Evolutionary conservation across 768 basidiomycete genomes (phyloP).

Genomic region (Leucogyrophana mollusca): DNA sequence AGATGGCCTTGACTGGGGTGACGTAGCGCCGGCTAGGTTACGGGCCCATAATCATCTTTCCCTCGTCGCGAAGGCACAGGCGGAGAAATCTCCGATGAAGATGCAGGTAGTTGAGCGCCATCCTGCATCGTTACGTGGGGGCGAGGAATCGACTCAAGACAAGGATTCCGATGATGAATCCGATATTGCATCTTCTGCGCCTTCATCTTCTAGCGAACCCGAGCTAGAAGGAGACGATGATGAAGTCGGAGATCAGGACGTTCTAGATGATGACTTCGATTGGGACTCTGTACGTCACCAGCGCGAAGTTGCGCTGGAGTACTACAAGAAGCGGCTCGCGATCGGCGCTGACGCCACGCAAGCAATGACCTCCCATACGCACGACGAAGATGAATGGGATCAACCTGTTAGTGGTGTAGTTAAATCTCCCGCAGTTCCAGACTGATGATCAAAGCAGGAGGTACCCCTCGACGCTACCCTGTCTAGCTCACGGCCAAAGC

Average conservation of each 20-base stretch:
- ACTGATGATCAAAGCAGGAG: slow-evolving; percentile 30
- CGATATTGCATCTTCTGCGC: slow-evolving; percentile 14
- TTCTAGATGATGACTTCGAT: slow-evolving; percentile 51
- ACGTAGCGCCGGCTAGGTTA: slow-evolving; percentile 51
- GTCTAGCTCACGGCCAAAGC: slow-evolving; percentile 39
- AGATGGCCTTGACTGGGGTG: slow-evolving; percentile 46
- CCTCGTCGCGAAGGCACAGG: slow-evolving; percentile 26
- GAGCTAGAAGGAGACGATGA: slow-evolving; percentile 25
- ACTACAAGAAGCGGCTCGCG: slow-evolving; percentile 57
- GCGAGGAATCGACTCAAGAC: slow-evolving; percentile 4
- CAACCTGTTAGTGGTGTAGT: slow-evolving; percentile 35
- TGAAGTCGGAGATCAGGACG: slow-evolving; percentile 35
- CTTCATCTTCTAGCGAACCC: slow-evolving; percentile 29
- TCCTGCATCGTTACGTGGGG: slow-evolving; percentile 30
- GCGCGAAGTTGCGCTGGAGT: slow-evolving; percentile 72
- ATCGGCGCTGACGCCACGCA: slow-evolving; percentile 54
- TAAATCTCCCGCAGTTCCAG: slow-evolving; percentile 1
- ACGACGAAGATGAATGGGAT: slow-evolving; percentile 43
- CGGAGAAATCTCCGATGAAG: slow-evolving; percentile 56
- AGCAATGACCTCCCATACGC: slow-evolving; percentile 48
- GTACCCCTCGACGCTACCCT: slow-evolving; percentile 42
- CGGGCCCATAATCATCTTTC: slow-evolving; percentile 36
- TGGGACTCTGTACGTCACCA: slow-evolving; percentile 65
- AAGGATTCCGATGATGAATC: slow-evolving; percentile 76
- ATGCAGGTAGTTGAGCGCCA: slow-evolving; percentile 66